Evolutionary conservation across 2,329 filamentous ascomycete species (phyloP).

Genomic region (Epichloe gansuensis): DNA sequence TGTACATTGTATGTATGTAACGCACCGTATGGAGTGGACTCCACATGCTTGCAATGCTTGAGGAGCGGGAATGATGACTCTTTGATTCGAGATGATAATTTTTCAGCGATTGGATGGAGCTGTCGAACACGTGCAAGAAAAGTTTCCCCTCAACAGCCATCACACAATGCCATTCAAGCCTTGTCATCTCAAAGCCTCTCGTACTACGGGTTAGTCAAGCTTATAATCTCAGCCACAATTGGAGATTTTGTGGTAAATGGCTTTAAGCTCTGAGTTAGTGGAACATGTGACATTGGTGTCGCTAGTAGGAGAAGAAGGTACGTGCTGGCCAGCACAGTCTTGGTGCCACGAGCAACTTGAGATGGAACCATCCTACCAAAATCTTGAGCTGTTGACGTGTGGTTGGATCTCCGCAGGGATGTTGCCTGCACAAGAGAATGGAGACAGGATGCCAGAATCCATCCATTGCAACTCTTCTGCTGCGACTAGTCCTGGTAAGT

Average conservation of each 20-base stretch:
- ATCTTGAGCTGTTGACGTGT: background rate
- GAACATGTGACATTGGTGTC: background rate
- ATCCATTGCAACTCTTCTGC: background rate
- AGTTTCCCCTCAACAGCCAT: background rate
- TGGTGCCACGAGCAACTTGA: slow-evolving; percentile 5
- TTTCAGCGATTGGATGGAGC: background rate
- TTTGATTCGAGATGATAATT: background rate
- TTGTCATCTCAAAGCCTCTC: background rate
- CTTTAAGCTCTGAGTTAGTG: background rate
- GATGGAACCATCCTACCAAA: slow-evolving; percentile 6
- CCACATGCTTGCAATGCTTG: background rate
- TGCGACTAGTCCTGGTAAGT: background rate
- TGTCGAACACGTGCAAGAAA: background rate
- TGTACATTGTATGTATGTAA: background rate
- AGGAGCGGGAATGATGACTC: background rate
- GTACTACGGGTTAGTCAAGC: background rate
- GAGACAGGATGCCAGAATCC: background rate
- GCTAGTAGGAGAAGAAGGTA: background rate
- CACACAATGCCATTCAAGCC: background rate
- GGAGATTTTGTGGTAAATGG: background rate
- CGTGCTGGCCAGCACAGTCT: background rate
- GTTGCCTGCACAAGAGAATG: background rate
- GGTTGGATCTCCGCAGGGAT: slow-evolving; percentile 9
- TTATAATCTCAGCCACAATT: background rate
- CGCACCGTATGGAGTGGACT: background rate